Evolutionary conservation across 2,329 filamentous ascomycete species (phyloP), one percentile per base, ranked within the genome.

Genomic region (Calonectria fujianensis): DNA sequence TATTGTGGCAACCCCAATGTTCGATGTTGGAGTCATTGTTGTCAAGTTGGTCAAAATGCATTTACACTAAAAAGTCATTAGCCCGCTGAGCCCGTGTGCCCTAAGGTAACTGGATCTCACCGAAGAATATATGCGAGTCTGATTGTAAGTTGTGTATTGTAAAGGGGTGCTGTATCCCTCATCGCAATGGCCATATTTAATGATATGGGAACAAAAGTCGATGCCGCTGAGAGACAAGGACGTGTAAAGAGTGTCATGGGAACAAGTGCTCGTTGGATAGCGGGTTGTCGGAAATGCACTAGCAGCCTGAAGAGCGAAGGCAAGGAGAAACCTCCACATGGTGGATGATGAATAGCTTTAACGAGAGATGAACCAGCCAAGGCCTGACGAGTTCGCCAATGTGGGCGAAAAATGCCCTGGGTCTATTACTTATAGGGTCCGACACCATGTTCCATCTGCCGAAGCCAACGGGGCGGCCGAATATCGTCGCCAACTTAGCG

Each of bases 201-300:
- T 52, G 27, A 85, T 69, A 74, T 76, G 79, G 0, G 80, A 82
- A 69, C 83, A 85, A 39, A 84, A 85, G 0, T 76, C 67, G 32
- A 73, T 69, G 0, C 81, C 82, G n/a, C 82, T 73, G 31, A 72
- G 69, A 8, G 76, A 54, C 10, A 85, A 78, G 0, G 83, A 83
- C 1, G 80, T 81, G 68, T 83, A 85, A 13, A 85, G 79, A 4
- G 76, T 74, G 64, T 85, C 83, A 4, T 72, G 78, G 1, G 78
- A 76, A 69, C 83, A 85, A 0, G 78, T 69, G 7, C 61, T 39
- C 10, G 77, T 77, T 5, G 66, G 61, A 24, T 81, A 77, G 31
- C 70, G 72, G 27, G 71, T 68, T 1, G 75, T 70, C 50, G 80
- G 31, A 73, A 79, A n/a, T 32, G 73, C 63, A n/a, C 54, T 4